These are phyloP conservation scores for Cordyceps militaris DNA, from an alignment of 2,329 filamentous ascomycete genomes.

Conservation along the genomic window DNA sequence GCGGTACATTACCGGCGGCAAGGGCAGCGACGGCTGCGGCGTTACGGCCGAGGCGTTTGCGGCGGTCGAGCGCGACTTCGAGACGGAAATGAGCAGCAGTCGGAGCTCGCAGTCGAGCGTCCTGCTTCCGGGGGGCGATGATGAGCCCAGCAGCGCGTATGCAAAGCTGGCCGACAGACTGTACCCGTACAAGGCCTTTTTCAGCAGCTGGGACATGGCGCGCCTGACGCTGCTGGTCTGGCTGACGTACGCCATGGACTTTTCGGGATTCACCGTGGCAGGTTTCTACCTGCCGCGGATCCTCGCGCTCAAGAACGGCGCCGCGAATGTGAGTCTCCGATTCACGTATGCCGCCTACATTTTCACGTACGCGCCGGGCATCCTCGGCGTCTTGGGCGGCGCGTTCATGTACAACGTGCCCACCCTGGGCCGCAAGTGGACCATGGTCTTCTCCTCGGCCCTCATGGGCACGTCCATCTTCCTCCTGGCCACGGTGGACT, in stretches of 20 bases:
- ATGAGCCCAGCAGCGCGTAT: conserved; percentile 15
- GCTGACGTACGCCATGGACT: conserved; percentile 33
- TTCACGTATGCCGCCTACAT: conserved; percentile 47
- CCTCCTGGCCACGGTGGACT: conserved; percentile 35
- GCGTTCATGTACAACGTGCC: conserved; percentile 33
- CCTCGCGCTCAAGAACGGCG: conserved; percentile 44
- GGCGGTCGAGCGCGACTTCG: conserved; percentile 19
- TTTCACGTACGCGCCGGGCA: conserved; percentile 46
- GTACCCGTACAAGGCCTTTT: conserved; percentile 27
- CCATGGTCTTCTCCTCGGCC: conserved; percentile 35
- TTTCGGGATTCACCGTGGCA: conserved; percentile 32
- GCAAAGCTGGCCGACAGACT: conserved; percentile 17
- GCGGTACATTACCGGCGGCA: conserved; percentile 37
- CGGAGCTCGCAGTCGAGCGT: conserved; percentile 15
- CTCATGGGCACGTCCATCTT: conserved; percentile 41
- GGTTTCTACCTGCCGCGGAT: conserved; percentile 41
- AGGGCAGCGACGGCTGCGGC: conserved; percentile 26
- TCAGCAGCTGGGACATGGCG: conserved; percentile 27
- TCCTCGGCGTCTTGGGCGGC: conserved; percentile 43
- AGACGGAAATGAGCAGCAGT: conserved; percentile 13
- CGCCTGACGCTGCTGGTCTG: conserved; percentile 29
- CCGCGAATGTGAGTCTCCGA: conserved; percentile 33
- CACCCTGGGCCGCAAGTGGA: conserved; percentile 35
- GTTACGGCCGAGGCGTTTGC: conserved; percentile 33
- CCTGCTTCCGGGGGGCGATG: conserved; percentile 11